phyloP scores from a whole-genome alignment of 2,329 filamentous ascomycete species.

The Pseudopithomyces maydicus region DNA sequence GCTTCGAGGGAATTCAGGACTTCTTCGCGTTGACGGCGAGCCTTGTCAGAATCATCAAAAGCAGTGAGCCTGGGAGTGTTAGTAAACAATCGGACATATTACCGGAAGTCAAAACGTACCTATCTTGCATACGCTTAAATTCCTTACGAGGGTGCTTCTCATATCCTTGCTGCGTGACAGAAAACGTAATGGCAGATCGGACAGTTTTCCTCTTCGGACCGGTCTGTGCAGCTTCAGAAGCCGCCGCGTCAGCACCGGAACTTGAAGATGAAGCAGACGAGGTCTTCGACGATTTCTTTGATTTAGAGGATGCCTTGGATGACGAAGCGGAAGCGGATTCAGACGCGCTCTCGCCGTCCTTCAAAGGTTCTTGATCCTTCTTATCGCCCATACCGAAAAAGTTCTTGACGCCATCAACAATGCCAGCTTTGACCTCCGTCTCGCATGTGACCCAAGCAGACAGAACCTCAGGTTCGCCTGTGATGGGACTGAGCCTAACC shows the following conservation, averaged over 20 bases:
- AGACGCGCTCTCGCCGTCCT: constrained; percentile 54
- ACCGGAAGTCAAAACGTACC: constrained; percentile 32
- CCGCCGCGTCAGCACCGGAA: constrained; percentile 51
- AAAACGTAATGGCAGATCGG: constrained; percentile 57
- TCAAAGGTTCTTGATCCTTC: constrained; percentile 77
- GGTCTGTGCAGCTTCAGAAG: constrained; percentile 55
- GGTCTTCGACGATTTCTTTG: constrained; percentile 43
- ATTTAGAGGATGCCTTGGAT: constrained; percentile 44
- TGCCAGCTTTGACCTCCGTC: constrained; percentile 74
- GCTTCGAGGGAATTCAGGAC: constrained; percentile 90
- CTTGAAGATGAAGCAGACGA: constrained; percentile 45
- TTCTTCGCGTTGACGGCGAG: constrained; percentile 79
- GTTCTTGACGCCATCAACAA: constrained; percentile 94
- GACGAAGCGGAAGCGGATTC: constrained; percentile 52
- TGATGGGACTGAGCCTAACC: constrained; percentile 71
- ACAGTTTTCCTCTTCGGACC: constrained; percentile 56
- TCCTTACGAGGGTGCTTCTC: constrained; percentile 65
- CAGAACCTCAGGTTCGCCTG: constrained; percentile 79
- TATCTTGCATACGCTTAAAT: constrained; percentile 64
- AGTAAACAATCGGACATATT: constrained; percentile 12
- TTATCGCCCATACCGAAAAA: constrained; percentile 92
- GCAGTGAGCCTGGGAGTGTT: constrained; percentile 67
- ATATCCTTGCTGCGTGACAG: constrained; percentile 53
- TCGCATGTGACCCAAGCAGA: constrained; percentile 85
- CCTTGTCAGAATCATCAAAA: constrained; percentile 84